Conservation (phyloP, 495 filamentous ascomycete species). For the Xanthoparmelia taractica region DNA sequence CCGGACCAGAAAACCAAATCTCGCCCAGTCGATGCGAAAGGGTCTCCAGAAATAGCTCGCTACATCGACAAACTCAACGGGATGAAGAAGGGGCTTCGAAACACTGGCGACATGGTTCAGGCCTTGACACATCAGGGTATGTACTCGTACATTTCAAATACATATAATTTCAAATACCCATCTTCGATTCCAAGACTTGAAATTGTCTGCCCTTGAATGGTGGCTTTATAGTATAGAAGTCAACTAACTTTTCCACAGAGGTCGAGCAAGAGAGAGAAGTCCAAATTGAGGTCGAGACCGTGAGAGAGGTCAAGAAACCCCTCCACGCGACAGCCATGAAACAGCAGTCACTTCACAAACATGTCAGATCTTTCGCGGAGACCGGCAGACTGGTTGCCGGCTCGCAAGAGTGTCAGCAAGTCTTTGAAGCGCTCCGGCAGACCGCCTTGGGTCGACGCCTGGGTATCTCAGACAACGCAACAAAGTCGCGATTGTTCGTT, state of each 20-base stretch:
- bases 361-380: slow-evolving; percentile 34
- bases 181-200: neutral
- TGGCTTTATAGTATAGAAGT: neutral
- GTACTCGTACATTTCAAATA: neutral
- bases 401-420: slow-evolving; percentile 28
- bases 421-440: slow-evolving; percentile 29
- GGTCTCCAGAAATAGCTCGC: slow-evolving; percentile 18
- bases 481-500: slow-evolving; percentile 30
- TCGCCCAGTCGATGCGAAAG: neutral
- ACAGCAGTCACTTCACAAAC: slow-evolving; percentile 33
- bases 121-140: slow-evolving; percentile 30
- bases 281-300: slow-evolving; percentile 34
- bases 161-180: neutral
- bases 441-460: slow-evolving; percentile 36
- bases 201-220: neutral
- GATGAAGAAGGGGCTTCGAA: slow-evolving; percentile 26
- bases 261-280: slow-evolving; percentile 43
- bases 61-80: slow-evolving; percentile 29
- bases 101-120: slow-evolving; percentile 31
- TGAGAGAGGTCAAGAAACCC: slow-evolving; percentile 37
- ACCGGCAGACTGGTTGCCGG: slow-evolving; percentile 32
- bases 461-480: slow-evolving; percentile 21
- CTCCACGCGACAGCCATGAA: slow-evolving; percentile 21
- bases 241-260: slow-evolving; percentile 21
- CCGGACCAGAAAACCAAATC: slow-evolving; percentile 22